phyloP scores from a whole-genome alignment of 345 rosid genomes.

The Toxicodendron radicans region DNA sequence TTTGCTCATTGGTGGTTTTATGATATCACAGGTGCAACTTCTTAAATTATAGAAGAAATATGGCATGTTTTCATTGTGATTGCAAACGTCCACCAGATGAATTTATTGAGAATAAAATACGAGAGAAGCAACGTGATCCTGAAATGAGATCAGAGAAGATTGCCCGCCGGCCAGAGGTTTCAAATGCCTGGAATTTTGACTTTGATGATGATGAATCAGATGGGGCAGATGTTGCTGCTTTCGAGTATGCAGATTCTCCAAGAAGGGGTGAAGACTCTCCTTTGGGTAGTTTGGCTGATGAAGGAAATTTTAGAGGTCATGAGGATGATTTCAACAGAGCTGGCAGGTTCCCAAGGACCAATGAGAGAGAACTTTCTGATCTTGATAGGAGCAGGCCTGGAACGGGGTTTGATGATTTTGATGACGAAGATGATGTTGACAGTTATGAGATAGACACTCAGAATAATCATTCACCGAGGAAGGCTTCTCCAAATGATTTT shows the following conservation, averaged over 20 bases:
- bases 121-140: conserved; percentile 47
- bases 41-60: conserved; percentile 92
- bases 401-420: conserved; percentile 88
- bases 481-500: conserved; percentile 37
- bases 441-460: conserved; percentile 77
- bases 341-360: conserved; percentile 26
- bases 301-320: conserved; percentile 39
- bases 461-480: conserved; percentile 34
- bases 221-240: conserved; percentile 94
- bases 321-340: conserved; percentile 36
- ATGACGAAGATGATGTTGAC: conserved; percentile 87
- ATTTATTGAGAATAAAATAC: conserved; percentile 54
- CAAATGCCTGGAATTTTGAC: conserved; percentile 95
- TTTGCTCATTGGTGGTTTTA: conserved; percentile 25
- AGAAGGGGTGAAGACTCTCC: conserved; percentile 35
- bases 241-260: conserved; percentile 76
- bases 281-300: conserved; percentile 10
- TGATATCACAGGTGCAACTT: conserved; percentile 82
- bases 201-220: conserved; percentile 98
- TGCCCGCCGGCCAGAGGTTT: conserved; percentile 54
- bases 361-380: conserved; percentile 47
- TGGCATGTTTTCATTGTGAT: conserved; percentile 92
- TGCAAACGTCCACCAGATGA: conserved; percentile 94
- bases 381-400: conserved; percentile 38
- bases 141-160: conserved; percentile 43